Conservation (phyloP, 2,329 filamentous ascomycete genomes). For the Lizonia empirigonia region DNA sequence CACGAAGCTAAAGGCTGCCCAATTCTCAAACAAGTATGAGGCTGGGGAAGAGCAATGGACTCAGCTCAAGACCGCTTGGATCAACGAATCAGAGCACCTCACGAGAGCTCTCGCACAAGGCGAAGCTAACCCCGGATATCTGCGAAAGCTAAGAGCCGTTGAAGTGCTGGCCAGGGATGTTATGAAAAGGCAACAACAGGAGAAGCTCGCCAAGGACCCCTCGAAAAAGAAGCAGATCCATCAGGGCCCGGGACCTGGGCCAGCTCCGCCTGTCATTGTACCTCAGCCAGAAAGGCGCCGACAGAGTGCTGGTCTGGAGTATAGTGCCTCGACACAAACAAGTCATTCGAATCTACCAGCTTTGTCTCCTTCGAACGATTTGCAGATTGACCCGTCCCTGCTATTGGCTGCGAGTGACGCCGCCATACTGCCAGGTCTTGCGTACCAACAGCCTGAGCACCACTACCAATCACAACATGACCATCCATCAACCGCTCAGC, state of each 20-base stretch:
- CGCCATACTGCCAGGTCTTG: conserved; percentile 40
- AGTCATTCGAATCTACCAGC: conserved; percentile 20
- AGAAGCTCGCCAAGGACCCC: conserved; percentile 63
- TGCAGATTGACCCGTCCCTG: conserved; percentile 69
- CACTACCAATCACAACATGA: conserved; percentile 34
- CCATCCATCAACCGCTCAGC: conserved; percentile 38
- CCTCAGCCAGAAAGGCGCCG: conserved; percentile 39
- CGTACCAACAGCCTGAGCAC: conserved; percentile 18
- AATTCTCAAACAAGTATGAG: conserved; percentile 75
- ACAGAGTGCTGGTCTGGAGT: conserved; percentile 10
- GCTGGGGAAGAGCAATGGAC: conserved; percentile 74
- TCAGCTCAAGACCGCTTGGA: conserved; percentile 71
- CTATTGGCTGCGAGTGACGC: conserved; percentile 62
- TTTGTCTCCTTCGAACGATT: conserved; percentile 52
- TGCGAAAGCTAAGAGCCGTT: conserved; percentile 66
- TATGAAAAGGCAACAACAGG: conserved; percentile 75
- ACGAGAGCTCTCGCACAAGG: conserved; percentile 60
- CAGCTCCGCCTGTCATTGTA: conserved; percentile 40
- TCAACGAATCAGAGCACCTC: conserved; percentile 62
- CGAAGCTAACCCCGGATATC: conserved; percentile 59
- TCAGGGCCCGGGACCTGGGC: conserved; percentile 51
- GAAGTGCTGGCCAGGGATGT: conserved; percentile 76
- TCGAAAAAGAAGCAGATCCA: conserved; percentile 51
- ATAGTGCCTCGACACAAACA: conserved; percentile 8
- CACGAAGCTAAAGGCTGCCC: conserved; percentile 66